These are phyloP conservation scores for Pezizomycotina sp. DNA, from an alignment of 2,329 filamentous ascomycete genomes.

Conservation along the genomic window DNA sequence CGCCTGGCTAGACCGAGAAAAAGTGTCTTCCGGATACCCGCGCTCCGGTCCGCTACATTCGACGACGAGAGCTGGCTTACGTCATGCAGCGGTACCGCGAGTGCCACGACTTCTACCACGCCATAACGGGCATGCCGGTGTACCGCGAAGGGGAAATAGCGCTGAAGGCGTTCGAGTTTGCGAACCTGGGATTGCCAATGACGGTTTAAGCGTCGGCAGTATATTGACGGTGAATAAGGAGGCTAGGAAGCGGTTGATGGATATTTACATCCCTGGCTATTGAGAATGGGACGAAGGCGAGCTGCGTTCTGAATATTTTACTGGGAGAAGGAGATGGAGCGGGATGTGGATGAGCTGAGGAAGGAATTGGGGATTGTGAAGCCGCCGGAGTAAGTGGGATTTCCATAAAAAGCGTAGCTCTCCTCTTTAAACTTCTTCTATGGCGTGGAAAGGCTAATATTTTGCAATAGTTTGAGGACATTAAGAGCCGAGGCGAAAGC, in stretches of 20 bases:
- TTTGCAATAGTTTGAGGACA: too few relatives aligned
- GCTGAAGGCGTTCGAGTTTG: conserved; percentile 95
- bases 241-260: conserved; percentile 51
- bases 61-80: conserved; percentile 90
- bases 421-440: too few relatives aligned
- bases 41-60: conserved; percentile 67
- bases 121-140: conserved; percentile 74
- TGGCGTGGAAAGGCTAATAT: too few relatives aligned
- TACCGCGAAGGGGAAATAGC: conserved; percentile 92
- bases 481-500: too few relatives aligned
- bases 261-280: conserved; percentile 78
- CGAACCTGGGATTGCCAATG: conserved; percentile 89
- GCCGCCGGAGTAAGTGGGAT: too few relatives aligned
- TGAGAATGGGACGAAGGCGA: conserved; percentile 56
- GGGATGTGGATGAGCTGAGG: conserved; percentile 61
- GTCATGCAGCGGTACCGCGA: conserved; percentile 97
- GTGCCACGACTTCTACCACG: conserved; percentile 96
- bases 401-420: too few relatives aligned
- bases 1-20: conserved; percentile 82
- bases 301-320: conserved; percentile 89
- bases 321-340: conserved; percentile 88
- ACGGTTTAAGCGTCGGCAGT: conserved; percentile 73
- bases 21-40: conserved; percentile 85
- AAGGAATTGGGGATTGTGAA: conserved; percentile 64
- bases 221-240: conserved; percentile 45